phyloP scores from a whole-genome alignment of 1,284 basidiomycete species.

The Ceraceosorus bombacis region DNA sequence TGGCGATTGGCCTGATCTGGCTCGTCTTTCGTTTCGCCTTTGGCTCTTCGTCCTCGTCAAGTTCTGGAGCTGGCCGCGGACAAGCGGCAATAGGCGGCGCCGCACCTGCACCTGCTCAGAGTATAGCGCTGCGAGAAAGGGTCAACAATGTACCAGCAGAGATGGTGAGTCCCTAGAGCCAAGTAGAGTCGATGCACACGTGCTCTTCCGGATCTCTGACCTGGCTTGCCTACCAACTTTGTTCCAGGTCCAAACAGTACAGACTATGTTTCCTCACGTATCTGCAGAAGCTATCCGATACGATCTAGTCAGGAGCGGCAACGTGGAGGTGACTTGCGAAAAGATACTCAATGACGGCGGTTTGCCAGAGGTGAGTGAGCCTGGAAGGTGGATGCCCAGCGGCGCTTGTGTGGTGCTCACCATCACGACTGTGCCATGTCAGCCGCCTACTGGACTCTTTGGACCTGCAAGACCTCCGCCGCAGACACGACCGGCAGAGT shows the following conservation, averaged over 20 bases:
- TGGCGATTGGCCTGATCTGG: slow-evolving; percentile 40
- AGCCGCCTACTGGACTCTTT: slow-evolving; percentile 28
- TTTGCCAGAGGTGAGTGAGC: slow-evolving; percentile 19
- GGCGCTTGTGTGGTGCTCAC: background rate
- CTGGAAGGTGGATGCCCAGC: no score
- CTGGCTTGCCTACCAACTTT: slow-evolving; percentile 1
- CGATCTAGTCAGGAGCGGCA: slow-evolving; percentile 32
- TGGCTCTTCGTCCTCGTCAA: slow-evolving; percentile 14
- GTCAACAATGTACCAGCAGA: no score
- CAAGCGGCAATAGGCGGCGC: slow-evolving; percentile 18
- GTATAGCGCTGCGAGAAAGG: no score
- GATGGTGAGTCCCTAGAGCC: no score
- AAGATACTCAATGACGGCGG: slow-evolving; percentile 37
- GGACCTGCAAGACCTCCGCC: slow-evolving; percentile 9
- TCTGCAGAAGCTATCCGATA: slow-evolving; percentile 38
- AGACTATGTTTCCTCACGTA: slow-evolving; percentile 40
- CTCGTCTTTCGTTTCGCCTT: slow-evolving; percentile 36
- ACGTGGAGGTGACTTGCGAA: slow-evolving; percentile 38
- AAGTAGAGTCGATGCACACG: no score
- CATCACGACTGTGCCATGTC: background rate
- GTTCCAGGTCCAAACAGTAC: slow-evolving; percentile 28
- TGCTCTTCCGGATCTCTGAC: background rate
- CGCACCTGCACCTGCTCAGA: no score
- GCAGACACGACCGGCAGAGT: background rate
- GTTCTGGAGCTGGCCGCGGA: slow-evolving; percentile 19